Percentiles rank a stretch among this genome's conserved stretches.
Conservation (phyloP, 2,329 filamentous ascomycete species). For the Periconia sp. region DNA sequence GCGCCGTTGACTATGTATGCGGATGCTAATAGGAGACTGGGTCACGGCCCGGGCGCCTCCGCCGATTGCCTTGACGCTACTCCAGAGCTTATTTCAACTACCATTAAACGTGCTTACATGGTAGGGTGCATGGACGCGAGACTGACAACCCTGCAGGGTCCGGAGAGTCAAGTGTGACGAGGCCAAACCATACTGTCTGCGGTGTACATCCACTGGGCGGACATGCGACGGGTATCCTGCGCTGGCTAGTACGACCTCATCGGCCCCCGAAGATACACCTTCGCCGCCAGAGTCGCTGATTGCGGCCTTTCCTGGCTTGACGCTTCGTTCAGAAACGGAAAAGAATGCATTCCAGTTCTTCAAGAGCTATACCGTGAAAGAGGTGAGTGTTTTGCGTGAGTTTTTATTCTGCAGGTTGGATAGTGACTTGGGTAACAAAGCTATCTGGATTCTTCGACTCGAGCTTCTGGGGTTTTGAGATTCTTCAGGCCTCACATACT, state of each 20-base stretch:
- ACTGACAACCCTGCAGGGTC: constrained; percentile 20
- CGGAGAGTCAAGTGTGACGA: constrained; percentile 39
- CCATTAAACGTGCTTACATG: neutral
- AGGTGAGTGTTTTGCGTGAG: constrained; percentile 5
- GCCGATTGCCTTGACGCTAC: too few species aligned
- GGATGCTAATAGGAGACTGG: neutral
- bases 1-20: too few species aligned
- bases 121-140: neutral
- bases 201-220: constrained; percentile 35
- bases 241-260: neutral
- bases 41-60: neutral
- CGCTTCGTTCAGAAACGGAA: constrained; percentile 23
- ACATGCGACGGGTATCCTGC: constrained; percentile 34
- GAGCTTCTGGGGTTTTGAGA: constrained; percentile 33
- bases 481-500: constrained; percentile 36
- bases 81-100: constrained; percentile 4
- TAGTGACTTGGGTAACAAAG: neutral
- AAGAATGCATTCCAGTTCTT: constrained; percentile 35
- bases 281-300: constrained; percentile 10
- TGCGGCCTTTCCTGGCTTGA: constrained; percentile 13
- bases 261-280: constrained; percentile 4
- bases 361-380: constrained; percentile 23
- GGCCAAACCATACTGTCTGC: constrained; percentile 30
- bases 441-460: constrained; percentile 32
- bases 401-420: neutral